Evolutionary conservation across 2,329 filamentous ascomycete species (phyloP).

Genomic region (Verticillium longisporum): DNA sequence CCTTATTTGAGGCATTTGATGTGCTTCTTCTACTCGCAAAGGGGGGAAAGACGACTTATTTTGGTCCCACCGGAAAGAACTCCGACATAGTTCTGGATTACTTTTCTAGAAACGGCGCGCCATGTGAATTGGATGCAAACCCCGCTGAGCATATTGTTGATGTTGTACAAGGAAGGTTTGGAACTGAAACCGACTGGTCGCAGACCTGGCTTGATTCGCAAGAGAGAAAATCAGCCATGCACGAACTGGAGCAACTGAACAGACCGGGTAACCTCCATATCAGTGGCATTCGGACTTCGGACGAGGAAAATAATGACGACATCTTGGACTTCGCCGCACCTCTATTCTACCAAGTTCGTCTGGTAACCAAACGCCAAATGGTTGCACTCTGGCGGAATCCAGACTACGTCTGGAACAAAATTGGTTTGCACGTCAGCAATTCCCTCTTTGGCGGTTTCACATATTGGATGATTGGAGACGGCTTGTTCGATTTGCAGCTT

Average conservation of each 20-base stretch:
- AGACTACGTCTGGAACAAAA: constrained; percentile 38
- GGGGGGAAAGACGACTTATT: constrained; percentile 62
- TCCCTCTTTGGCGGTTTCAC: constrained; percentile 11
- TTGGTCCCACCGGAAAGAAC: constrained; percentile 57
- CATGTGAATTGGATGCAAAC: constrained; percentile 31
- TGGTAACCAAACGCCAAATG: constrained; percentile 7
- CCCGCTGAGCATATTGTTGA: constrained; percentile 32
- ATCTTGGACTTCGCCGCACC: constrained; percentile 7
- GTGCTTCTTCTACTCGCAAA: constrained; percentile 55
- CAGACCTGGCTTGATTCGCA: constrained; percentile 8
- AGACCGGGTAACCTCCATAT: background rate
- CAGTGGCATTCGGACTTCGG: too few relatives aligned
- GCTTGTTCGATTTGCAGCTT: constrained; percentile 28
- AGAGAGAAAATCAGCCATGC: constrained; percentile 2
- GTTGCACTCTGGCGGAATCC: constrained; percentile 8
- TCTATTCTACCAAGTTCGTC: constrained; percentile 1
- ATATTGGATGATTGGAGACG: constrained; percentile 39
- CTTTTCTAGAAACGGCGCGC: constrained; percentile 43
- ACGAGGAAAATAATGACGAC: background rate
- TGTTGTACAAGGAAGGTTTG: background rate
- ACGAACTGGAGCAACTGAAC: constrained; percentile 7
- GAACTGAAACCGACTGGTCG: constrained; percentile 8
- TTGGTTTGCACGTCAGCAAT: constrained; percentile 25
- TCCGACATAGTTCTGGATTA: constrained; percentile 51
- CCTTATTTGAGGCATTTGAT: constrained; percentile 50